Base-by-base conservation (phyloP, 345 rosid genomes). In the Brassica incana region DNA sequence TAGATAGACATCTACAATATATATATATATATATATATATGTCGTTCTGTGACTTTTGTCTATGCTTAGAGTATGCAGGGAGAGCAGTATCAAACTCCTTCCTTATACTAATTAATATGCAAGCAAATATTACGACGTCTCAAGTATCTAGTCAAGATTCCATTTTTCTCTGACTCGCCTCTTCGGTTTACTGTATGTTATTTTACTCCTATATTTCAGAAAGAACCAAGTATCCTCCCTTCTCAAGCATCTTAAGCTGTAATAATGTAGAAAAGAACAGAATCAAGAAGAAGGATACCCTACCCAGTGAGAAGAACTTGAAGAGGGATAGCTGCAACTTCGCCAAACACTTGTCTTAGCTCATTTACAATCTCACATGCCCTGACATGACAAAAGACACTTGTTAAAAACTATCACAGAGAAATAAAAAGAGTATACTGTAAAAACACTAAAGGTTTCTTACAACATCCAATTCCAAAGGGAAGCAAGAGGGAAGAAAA, bases 251-350 rank as follows among this genome's bases (percentile, higher is more conserved):
- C 18, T 4, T 6, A 15, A 72, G 60, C 27, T 36, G 5, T 54
- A 16, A 78, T 40, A 66, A 18, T 18, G 18, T 18, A 18, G 18
- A 18, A 18, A 18, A 18, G 18, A 18, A 18, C 18, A 18, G 18
- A 18, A 18, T 18, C 18, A 18, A 18, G 18, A 18, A 18, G 18
- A 18, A 18, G 18, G 0, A 12, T 27, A 27, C 30, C 30, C 30
- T 90, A 90, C 97, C 97, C 92, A 38, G 88, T 85, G 50, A 86
- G 86, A 75, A 92, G 87, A 84, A 91, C 88, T 86, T 95, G 90
- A 72, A 83, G 85, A 74, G 97, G 97, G 58, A 95, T 83, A 76
- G 87, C 83, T 48, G 82, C 86, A 80, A 85, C 62, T 18, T 88
- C 83, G 11, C 64, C 69, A 25, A 91, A 92, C 78, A 89, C 75